A percentile compares a stretch with the other conserved stretches of the same genome.
phyloP scores from a whole-genome alignment of 176 grass and related monocot genomes.

The Themeda triandra region DNA sequence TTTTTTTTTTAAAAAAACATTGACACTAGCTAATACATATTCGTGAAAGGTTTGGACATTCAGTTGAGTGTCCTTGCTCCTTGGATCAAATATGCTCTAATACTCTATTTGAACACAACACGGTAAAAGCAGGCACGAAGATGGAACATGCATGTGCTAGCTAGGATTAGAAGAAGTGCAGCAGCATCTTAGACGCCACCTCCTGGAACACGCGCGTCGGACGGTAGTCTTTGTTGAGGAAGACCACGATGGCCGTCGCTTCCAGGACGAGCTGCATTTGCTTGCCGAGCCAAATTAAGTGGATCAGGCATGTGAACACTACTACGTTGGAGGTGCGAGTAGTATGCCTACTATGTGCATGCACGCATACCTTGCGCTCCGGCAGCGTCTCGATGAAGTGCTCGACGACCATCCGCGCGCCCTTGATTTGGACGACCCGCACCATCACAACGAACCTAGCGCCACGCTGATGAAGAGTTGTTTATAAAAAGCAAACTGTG shows the following conservation, averaged over 20 bases:
- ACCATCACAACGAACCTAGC: conserved; percentile 51
- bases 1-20: too few species aligned
- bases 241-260: conserved; percentile 44
- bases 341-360: too few species aligned
- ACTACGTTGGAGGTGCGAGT: too few species aligned
- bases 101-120: not conserved
- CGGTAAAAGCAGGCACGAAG: not conserved
- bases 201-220: conserved; percentile 55
- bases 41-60: too few species aligned
- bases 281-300: too few species aligned
- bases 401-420: conserved; percentile 35
- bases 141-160: not conserved
- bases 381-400: conserved; percentile 62
- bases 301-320: too few species aligned
- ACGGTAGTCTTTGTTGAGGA: conserved; percentile 38
- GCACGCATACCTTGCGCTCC: conserved; percentile 22
- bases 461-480: conserved; percentile 23
- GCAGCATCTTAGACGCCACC: conserved; percentile 35
- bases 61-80: too few species aligned
- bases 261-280: conserved; percentile 72
- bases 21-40: too few species aligned
- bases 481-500: not conserved
- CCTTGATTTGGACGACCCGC: conserved; percentile 34
- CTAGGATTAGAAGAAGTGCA: not conserved
- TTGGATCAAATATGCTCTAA: not conserved